Base-by-base conservation (phyloP, 169 alveolate genomes). In the Besnoitia besnoiti region DNA sequence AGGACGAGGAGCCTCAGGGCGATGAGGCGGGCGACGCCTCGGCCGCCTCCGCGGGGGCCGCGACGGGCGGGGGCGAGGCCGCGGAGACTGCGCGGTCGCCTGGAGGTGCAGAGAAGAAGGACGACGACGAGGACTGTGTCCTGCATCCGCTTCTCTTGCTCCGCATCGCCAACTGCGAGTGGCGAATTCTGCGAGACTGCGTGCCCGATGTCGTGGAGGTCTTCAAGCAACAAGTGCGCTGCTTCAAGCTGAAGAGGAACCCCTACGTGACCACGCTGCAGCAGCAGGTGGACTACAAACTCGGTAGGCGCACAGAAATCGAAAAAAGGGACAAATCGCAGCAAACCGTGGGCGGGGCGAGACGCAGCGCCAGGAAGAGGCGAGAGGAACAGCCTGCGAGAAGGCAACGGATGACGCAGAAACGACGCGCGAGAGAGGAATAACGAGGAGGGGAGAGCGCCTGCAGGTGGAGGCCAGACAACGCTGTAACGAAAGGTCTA, bases 101-200 rank as follows among this genome's bases (percentile, higher is more conserved):
- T 19, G 24, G 24, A n/a, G 67, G 67, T 55, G 33, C 67, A 55
- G 46, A 73, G 44, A 73, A 73, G 46, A 42, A 10, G n/a, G 82
- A 73, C 16, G 46, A 55, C 39, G 77, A 39, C 24, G 92, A 88
- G 50, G 85, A 24, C 16, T 16, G 46, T 5, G 33, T 12, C 80
- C 73, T 89, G 46, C 93, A 84, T 33, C 62, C 93, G 30, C 55
- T 61, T 33, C 51, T 89, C 24, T 37, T 89, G 61, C 89, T 89
- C n/a, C 75, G 93, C 37, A 47, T 89, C 30, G 93, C 93, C n/a
- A 89, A 89, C 49, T 84, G 89, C 37, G 93, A 89, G 61, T 89
- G 82, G 61, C 73, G 93, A 0, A 39, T 89, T 44, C 50, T 89
- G 44, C 50, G 87, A 30, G 87, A 77, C 37, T 2, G 5, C 55